Evolutionary conservation across 2,329 filamentous ascomycete species (phyloP).

Genomic region (Aspergillus luchuensis): DNA sequence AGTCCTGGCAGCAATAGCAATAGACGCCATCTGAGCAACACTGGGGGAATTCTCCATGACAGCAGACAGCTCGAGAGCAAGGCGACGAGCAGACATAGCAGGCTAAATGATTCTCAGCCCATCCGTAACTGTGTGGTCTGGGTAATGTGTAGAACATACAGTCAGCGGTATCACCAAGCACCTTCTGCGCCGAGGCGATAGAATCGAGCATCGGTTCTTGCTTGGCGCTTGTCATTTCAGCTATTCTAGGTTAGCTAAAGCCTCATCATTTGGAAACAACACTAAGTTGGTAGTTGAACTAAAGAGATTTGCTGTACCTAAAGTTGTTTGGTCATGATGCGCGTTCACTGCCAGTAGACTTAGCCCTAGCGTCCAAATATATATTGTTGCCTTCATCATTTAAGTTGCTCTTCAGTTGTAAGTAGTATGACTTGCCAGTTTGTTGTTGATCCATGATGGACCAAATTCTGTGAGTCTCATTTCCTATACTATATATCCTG

Average conservation of each 20-base stretch:
- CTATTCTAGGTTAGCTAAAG: too few species aligned
- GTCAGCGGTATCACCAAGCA: neutral
- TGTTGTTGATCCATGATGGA: neutral
- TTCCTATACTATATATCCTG: neutral
- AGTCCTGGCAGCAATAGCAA: slow-evolving; percentile 14
- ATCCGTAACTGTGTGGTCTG: neutral
- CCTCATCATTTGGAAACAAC: too few species aligned
- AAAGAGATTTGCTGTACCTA: too few species aligned
- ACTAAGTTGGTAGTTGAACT: too few species aligned
- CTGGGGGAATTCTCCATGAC: slow-evolving; percentile 11
- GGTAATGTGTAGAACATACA: neutral
- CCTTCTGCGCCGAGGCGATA: neutral
- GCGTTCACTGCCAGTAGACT: too few species aligned
- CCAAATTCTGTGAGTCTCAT: neutral
- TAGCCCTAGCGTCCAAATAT: too few species aligned
- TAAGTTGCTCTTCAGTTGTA: too few species aligned
- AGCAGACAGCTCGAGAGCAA: slow-evolving; percentile 11
- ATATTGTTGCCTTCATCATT: neutral
- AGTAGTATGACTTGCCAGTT: too few species aligned
- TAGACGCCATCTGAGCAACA: slow-evolving; percentile 12
- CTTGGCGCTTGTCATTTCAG: too few species aligned
- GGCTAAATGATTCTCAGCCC: neutral
- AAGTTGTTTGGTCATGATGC: too few species aligned
- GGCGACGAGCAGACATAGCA: slow-evolving; percentile 15
- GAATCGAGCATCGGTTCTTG: neutral